These are phyloP conservation scores for Bruguiera hainesii DNA, from an alignment of 441 rosid genomes.

Conservation along the genomic window DNA sequence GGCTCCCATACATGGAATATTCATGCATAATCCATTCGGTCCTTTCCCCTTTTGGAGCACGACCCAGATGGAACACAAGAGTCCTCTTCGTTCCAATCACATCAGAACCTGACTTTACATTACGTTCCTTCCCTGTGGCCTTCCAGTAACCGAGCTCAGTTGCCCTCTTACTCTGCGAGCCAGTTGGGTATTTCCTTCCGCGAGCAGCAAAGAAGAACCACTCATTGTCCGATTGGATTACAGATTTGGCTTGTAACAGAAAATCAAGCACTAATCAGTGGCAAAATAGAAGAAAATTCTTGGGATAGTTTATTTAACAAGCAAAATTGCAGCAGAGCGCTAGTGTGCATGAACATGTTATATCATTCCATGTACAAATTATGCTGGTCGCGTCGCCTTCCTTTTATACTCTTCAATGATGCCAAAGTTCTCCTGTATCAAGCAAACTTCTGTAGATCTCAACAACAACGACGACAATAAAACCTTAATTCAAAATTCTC, in stretches of 20 bases:
- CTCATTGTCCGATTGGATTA: constrained; percentile 61
- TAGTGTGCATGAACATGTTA: too few relatives aligned
- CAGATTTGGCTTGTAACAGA: constrained; percentile 43
- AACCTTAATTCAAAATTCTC: too few relatives aligned
- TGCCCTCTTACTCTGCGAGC: constrained; percentile 75
- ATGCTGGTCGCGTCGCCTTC: too few relatives aligned
- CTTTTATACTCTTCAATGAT: too few relatives aligned
- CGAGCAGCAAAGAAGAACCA: constrained; percentile 89
- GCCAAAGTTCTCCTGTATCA: too few relatives aligned
- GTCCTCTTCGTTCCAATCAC: constrained; percentile 85
- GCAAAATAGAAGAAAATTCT: neutral
- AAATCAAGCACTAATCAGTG: constrained; percentile 18
- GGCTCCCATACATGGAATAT: constrained; percentile 53
- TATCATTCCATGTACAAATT: too few relatives aligned
- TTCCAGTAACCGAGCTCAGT: constrained; percentile 87
- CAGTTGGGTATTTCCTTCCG: constrained; percentile 83
- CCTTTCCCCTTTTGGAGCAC: constrained; percentile 93
- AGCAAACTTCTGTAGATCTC: too few relatives aligned
- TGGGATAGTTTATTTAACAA: too few relatives aligned
- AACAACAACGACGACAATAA: too few relatives aligned
- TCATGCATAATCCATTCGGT: constrained; percentile 93
- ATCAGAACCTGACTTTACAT: constrained; percentile 49
- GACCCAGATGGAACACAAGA: constrained; percentile 76
- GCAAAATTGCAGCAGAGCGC: too few relatives aligned
- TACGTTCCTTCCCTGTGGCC: constrained; percentile 89